These are phyloP conservation scores for Candida xyloterini DNA, from an alignment of 805 yeast genomes.

Conservation along the genomic window DNA sequence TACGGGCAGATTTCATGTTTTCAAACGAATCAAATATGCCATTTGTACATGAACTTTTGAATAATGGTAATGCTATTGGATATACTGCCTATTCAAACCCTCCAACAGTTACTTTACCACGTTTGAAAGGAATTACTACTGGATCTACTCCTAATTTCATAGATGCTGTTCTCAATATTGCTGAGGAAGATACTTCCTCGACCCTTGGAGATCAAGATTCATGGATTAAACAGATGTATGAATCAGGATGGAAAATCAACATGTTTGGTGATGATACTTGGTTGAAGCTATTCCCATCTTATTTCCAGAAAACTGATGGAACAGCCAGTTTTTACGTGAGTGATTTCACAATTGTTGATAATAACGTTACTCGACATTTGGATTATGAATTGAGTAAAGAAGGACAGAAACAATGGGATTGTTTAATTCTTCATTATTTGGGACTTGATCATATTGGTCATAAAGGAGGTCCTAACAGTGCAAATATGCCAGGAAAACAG, in stretches of 20 bases:
- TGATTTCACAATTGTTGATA: slow-evolving; percentile 92
- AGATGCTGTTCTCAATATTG: slow-evolving; percentile 91
- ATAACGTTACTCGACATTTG: slow-evolving; percentile 87
- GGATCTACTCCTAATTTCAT: slow-evolving; percentile 93
- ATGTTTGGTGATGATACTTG: slow-evolving; percentile 98
- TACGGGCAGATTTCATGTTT: slow-evolving; percentile 84
- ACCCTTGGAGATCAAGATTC: slow-evolving; percentile 75
- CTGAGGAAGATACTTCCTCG: slow-evolving; percentile 78
- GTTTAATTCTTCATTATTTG: slow-evolving; percentile 79
- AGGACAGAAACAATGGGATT: slow-evolving; percentile 64
- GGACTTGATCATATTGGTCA: slow-evolving; percentile 98
- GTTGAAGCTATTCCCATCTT: slow-evolving; percentile 80
- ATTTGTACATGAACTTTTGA: slow-evolving; percentile 62
- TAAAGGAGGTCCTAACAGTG: slow-evolving; percentile 85
- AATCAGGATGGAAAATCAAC: slow-evolving; percentile 48
- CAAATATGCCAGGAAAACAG: slow-evolving; percentile 80
- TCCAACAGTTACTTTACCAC: slow-evolving; percentile 94
- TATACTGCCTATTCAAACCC: slow-evolving; percentile 92
- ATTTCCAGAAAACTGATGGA: slow-evolving; percentile 71
- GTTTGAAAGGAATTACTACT: slow-evolving; percentile 89
- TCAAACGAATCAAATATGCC: slow-evolving; percentile 62
- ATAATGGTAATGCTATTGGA: slow-evolving; percentile 71
- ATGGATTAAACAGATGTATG: slow-evolving; percentile 71
- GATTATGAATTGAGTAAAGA: slow-evolving; percentile 49
- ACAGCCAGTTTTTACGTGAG: slow-evolving; percentile 93